Percentiles rank a stretch among this genome's conserved stretches.
Conservation (phyloP, 2,329 filamentous ascomycete genomes). For the Paracamarosporium sp. region DNA sequence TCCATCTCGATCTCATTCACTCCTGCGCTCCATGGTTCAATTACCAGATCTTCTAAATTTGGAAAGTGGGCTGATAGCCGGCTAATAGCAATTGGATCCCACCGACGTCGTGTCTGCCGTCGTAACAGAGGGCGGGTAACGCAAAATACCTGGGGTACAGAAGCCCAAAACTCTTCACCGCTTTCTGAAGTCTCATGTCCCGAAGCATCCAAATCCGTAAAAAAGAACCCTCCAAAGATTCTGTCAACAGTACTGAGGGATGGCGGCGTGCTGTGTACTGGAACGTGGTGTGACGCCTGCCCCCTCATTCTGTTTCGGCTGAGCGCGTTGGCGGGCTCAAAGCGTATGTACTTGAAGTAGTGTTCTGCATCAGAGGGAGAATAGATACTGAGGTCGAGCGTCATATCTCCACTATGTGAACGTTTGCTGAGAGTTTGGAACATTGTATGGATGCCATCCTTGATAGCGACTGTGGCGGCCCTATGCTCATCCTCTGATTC, state of each 20-base stretch:
- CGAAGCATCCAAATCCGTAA: no score
- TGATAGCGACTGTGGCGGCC: background rate
- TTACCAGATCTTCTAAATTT: conserved; percentile 12
- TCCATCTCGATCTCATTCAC: background rate
- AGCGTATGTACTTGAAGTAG: conserved; percentile 11
- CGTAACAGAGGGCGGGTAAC: conserved; percentile 12
- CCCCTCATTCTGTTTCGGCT: background rate
- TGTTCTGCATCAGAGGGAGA: conserved; percentile 14
- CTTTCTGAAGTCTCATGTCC: no score
- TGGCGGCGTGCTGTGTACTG: no score
- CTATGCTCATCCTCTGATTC: background rate
- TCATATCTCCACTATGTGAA: conserved; percentile 7
- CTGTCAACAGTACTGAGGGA: no score
- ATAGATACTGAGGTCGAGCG: conserved; percentile 13
- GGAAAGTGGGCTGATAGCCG: conserved; percentile 5
- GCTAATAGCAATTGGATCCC: conserved; percentile 9
- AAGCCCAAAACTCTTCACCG: no score
- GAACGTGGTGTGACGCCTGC: background rate
- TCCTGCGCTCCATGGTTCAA: conserved; percentile 13
- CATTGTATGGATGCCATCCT: conserved; percentile 3
- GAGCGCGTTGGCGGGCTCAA: conserved; percentile 11
- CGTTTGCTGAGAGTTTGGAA: conserved; percentile 13
- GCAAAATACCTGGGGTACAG: conserved; percentile 5
- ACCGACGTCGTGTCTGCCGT: conserved; percentile 15
- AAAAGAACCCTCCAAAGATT: no score